A percentile compares a stretch with the other conserved stretches of the same genome.
phyloP scores from a whole-genome alignment of 2,329 filamentous ascomycete species.

The Trichoderma polysporum region DNA sequence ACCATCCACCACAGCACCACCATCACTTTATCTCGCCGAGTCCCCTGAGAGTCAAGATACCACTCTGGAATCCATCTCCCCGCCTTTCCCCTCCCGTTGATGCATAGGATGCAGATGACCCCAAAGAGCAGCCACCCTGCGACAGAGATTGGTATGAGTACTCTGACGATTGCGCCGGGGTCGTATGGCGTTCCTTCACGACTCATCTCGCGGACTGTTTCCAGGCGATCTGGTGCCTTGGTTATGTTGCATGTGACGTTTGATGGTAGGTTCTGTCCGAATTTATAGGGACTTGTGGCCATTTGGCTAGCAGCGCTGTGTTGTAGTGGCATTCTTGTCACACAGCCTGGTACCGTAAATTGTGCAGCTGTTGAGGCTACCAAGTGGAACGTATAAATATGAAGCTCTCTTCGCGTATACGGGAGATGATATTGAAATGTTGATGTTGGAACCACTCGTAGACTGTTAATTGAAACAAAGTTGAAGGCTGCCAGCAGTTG shows the following conservation, averaged over 20 bases:
- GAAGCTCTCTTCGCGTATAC: neutral
- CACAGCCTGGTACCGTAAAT: neutral
- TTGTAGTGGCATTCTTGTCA: neutral
- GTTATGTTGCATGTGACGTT: neutral
- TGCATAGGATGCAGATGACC: conserved; percentile 33
- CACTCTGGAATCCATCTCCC: conserved; percentile 37
- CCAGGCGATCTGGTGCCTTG: neutral
- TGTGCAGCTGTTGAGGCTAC: neutral
- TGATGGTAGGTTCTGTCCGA: neutral
- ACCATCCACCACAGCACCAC: conserved; percentile 33
- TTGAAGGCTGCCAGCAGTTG: neutral
- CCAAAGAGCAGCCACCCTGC: conserved; percentile 35
- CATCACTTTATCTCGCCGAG: conserved; percentile 24
- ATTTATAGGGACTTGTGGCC: neutral
- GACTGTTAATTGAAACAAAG: neutral
- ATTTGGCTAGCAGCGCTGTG: neutral
- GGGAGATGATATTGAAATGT: neutral
- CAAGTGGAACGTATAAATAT: neutral
- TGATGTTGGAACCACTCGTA: neutral
- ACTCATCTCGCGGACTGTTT: neutral
- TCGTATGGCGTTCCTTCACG: conserved; percentile 9
- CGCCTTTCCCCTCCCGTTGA: conserved; percentile 32
- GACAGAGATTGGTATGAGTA: conserved; percentile 30
- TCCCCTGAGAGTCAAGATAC: conserved; percentile 33
- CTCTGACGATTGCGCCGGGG: conserved; percentile 19